Base-by-base conservation (phyloP, 1,139 yeast species). In the Yamadazyma mexicana region DNA sequence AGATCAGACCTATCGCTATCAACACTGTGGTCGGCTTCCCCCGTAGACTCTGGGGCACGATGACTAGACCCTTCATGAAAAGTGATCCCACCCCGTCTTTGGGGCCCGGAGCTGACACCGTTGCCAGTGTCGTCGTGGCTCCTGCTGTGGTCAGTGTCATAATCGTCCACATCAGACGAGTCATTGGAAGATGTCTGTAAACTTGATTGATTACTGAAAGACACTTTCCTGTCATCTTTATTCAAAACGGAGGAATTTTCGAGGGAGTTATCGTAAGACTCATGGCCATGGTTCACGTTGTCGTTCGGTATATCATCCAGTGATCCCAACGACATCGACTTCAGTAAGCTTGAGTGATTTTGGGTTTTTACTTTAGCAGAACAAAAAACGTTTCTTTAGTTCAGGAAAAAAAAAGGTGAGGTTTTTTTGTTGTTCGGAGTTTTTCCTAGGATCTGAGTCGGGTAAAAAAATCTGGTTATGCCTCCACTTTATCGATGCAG, bases 171-270 rank as follows among this genome's bases (percentile, higher is more conserved):
- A 25, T 49, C 53, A 35, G 46, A 40, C 2, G 44, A 40, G 30
- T 48, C 53, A 25, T 33, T 38, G 10, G 48, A 47, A 2, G 51
- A 48, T 2, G 41, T 42, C 14, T 51, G 51, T 5, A 42, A 33
- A 23, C 49, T 45, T 10, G 35, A 24, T 5, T 36, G 31, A 22
- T 40, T 29, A 22, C 39, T 39, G 31, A 49, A 49, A 5, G 48
- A 32, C 17, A 49, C 52, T 29, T 48, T 47, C 23, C 38, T 43
- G 25, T 20, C 29, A 17, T 39, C 40, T 9, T 22, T 30, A 29
- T 26, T 35, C 38, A 29, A 34, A 25, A 17, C 24, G 36, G 17
- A 36, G 33, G 37, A 34, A 17, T 35, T 29, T 23, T 30, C 17
- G 17, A 29, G 20, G 20, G 38, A 35, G 24, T 35, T 35, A 16